A percentile compares a stretch with the other conserved stretches of the same genome.
Evolutionary conservation across 768 basidiomycete species (phyloP).

Genomic region (Suillus occidentalis): DNA sequence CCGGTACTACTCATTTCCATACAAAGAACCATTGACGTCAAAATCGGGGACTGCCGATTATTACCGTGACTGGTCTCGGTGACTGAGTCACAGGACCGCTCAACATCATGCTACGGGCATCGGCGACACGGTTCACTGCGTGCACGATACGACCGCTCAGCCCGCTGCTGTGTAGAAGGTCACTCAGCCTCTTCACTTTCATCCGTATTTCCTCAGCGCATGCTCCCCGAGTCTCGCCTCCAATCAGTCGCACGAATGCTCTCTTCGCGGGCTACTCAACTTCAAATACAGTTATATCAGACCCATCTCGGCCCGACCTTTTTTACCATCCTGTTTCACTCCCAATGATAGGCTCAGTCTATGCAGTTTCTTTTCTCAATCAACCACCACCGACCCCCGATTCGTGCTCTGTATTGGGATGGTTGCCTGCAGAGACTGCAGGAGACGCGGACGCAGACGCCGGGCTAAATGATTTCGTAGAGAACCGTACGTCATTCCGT

Average conservation of each 20-base stretch:
- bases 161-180: background rate
- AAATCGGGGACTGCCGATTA: background rate
- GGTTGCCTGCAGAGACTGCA: slow-evolving; percentile 48
- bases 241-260: background rate
- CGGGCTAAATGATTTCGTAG: slow-evolving; percentile 67
- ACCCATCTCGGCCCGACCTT: slow-evolving; percentile 63
- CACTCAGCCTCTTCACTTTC: background rate
- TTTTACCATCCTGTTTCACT: slow-evolving; percentile 67
- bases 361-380: slow-evolving; percentile 65
- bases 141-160: background rate
- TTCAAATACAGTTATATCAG: slow-evolving; percentile 33
- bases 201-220: background rate
- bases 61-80: background rate
- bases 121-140: background rate
- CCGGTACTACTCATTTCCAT: no score
- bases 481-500: slow-evolving; percentile 55
- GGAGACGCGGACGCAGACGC: slow-evolving; percentile 39
- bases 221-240: slow-evolving; percentile 10
- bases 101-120: background rate
- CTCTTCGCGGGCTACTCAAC: slow-evolving; percentile 15
- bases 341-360: slow-evolving; percentile 47
- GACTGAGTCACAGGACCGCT: background rate
- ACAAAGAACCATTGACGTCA: background rate
- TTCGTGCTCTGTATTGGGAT: slow-evolving; percentile 62
- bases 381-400: slow-evolving; percentile 42